phyloP scores from a whole-genome alignment of 208 protist genomes.

The Trypanosoma boissoni region DNA sequence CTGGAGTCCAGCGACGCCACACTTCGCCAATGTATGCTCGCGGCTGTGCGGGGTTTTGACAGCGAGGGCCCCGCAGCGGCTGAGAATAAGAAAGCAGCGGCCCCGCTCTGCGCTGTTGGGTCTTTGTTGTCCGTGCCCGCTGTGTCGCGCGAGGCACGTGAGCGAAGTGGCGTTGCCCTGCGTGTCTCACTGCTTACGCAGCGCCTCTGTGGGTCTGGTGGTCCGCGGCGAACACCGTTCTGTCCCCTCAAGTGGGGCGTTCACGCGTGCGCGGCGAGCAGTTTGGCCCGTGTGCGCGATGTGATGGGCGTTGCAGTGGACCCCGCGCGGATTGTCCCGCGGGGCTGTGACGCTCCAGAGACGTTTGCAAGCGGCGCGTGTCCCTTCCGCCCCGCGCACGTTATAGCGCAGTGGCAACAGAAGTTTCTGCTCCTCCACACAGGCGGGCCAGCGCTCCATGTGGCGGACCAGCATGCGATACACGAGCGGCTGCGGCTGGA shows the following conservation, averaged over 20 bases:
- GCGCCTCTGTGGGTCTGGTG: neutral
- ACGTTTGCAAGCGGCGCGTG: neutral
- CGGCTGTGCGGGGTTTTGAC: neutral
- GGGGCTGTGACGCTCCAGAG: conserved; percentile 4
- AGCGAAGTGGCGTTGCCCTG: neutral
- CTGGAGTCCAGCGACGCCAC: conserved; percentile 9
- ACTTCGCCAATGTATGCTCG: conserved; percentile 9
- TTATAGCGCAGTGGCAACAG: conserved; percentile 24
- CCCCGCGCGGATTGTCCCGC: conserved; percentile 1
- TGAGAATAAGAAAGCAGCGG: neutral
- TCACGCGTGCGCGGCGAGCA: neutral
- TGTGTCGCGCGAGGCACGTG: no score
- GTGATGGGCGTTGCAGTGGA: conserved; percentile 5
- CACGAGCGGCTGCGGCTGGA: conserved; percentile 77
- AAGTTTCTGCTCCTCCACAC: conserved; percentile 25
- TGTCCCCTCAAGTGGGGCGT: conserved; percentile 7
- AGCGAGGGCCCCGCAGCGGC: neutral
- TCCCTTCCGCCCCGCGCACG: neutral
- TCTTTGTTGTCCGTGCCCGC: no score
- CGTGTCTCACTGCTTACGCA: conserved; percentile 10
- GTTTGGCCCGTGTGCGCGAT: conserved; percentile 10
- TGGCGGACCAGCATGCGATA: conserved; percentile 75
- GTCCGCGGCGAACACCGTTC: conserved; percentile 17
- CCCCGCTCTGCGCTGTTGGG: no score
- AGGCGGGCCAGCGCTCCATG: conserved; percentile 7